These are phyloP conservation scores for Pseudoneurospora amorphoporcata DNA, from an alignment of 495 filamentous ascomycete genomes.

Conservation along the genomic window DNA sequence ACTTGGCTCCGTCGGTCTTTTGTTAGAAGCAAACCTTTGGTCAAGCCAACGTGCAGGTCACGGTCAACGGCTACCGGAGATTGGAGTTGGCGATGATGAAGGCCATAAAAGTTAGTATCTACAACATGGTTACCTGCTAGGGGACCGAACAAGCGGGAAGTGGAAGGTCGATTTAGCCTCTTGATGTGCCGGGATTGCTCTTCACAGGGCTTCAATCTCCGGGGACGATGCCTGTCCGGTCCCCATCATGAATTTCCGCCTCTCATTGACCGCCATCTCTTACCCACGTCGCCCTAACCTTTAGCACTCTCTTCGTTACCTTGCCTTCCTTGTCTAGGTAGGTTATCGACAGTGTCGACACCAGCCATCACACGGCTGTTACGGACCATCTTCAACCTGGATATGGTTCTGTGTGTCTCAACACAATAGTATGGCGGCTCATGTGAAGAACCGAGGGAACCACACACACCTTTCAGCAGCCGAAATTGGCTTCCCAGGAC, in stretches of 20 bases:
- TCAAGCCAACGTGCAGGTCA: background rate
- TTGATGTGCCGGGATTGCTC: background rate
- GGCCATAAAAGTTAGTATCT: background rate
- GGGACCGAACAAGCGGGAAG: background rate
- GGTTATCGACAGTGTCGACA: background rate
- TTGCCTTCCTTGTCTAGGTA: background rate
- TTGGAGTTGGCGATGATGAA: background rate
- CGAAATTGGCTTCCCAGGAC: background rate
- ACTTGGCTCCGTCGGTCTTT: background rate
- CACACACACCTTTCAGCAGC: background rate
- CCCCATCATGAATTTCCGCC: background rate
- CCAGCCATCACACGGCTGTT: background rate
- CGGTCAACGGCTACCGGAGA: background rate
- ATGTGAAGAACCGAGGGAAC: background rate
- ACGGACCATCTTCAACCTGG: background rate
- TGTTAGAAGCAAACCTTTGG: background rate
- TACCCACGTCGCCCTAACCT: background rate
- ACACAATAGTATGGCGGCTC: background rate
- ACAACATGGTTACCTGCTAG: background rate
- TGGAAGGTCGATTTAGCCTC: background rate
- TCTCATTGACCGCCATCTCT: background rate
- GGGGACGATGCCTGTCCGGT: background rate
- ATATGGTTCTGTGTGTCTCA: background rate
- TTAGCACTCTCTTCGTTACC: background rate
- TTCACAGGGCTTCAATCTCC: background rate